phyloP scores from a whole-genome alignment of 2,329 filamentous ascomycete genomes.

The Aaosphaeria arxii region DNA sequence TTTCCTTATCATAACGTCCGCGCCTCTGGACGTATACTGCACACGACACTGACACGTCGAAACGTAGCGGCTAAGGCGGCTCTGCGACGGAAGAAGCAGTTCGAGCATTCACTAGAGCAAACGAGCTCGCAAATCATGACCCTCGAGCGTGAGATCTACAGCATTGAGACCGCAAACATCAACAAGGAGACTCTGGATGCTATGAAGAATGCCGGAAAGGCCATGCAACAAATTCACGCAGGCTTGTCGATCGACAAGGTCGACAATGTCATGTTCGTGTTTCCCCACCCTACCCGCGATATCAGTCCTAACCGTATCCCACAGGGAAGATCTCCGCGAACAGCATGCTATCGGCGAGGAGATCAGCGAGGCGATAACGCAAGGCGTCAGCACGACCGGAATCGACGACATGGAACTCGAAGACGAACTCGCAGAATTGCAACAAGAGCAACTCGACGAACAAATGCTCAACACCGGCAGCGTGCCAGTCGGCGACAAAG shows the following conservation, averaged over 20 bases:
- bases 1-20: not conserved
- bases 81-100: conserved; percentile 88
- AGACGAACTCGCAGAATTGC: conserved; percentile 77
- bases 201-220: conserved; percentile 85
- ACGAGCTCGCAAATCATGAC: conserved; percentile 87
- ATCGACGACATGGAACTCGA: conserved; percentile 87
- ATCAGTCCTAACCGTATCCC: conserved; percentile 1
- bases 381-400: conserved; percentile 63
- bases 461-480: conserved; percentile 88
- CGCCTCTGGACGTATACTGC: not conserved
- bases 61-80: conserved; percentile 80
- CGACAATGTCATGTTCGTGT: conserved; percentile 86
- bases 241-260: conserved; percentile 92
- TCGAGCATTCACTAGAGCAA: conserved; percentile 88
- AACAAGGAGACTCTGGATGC: conserved; percentile 93
- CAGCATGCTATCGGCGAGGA: conserved; percentile 93
- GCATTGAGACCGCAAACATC: conserved; percentile 97
- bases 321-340: conserved; percentile 84
- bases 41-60: not conserved
- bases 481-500: conserved; percentile 75
- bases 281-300: not conserved
- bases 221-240: conserved; percentile 91
- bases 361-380: conserved; percentile 80
- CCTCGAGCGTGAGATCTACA: conserved; percentile 91
- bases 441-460: conserved; percentile 90